Conservation (phyloP, 768 basidiomycete species). For the Tephrocybe sp. region DNA sequence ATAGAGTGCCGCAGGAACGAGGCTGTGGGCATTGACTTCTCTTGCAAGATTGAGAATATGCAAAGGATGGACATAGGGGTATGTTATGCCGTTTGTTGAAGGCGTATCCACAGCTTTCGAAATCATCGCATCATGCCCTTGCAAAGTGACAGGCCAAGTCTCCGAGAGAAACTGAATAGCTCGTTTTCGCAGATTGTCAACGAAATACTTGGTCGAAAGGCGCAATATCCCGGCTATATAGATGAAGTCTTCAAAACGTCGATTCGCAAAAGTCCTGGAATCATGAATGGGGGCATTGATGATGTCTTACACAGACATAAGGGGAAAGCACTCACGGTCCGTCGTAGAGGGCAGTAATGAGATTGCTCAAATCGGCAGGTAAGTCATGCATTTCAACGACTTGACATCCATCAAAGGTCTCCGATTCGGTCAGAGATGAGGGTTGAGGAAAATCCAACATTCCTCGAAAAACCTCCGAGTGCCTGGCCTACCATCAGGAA, state of each 20-base stretch:
- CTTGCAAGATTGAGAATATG: slow-evolving; percentile 57
- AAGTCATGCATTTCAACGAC: slow-evolving; percentile 54
- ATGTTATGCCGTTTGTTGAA: slow-evolving; percentile 43
- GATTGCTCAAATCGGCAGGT: slow-evolving; percentile 46
- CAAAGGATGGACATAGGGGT: slow-evolving; percentile 59
- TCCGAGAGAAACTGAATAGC: slow-evolving; percentile 47
- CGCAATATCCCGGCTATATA: slow-evolving; percentile 58
- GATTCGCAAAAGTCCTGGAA: slow-evolving; percentile 36
- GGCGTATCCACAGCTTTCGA: slow-evolving; percentile 44
- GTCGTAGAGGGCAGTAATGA: slow-evolving; percentile 58
- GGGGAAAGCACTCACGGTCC: slow-evolving; percentile 42
- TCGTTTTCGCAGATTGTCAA: slow-evolving; percentile 48
- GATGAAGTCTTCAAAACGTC: slow-evolving; percentile 50
- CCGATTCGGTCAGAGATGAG: slow-evolving; percentile 20
- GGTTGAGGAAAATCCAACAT: slow-evolving; percentile 55
- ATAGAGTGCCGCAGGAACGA: slow-evolving; percentile 53
- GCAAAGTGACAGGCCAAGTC: slow-evolving; percentile 54
- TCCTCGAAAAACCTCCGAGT: slow-evolving; percentile 56
- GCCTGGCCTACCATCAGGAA: slow-evolving; percentile 35
- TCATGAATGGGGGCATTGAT: neutral
- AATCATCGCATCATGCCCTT: slow-evolving; percentile 59
- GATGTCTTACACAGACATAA: neutral
- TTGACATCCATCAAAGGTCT: slow-evolving; percentile 46
- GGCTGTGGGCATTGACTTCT: slow-evolving; percentile 44
- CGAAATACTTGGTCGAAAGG: slow-evolving; percentile 60